Conservation (phyloP, 2,329 filamentous ascomycete species). For the Pseudogymnoascus sp. region DNA sequence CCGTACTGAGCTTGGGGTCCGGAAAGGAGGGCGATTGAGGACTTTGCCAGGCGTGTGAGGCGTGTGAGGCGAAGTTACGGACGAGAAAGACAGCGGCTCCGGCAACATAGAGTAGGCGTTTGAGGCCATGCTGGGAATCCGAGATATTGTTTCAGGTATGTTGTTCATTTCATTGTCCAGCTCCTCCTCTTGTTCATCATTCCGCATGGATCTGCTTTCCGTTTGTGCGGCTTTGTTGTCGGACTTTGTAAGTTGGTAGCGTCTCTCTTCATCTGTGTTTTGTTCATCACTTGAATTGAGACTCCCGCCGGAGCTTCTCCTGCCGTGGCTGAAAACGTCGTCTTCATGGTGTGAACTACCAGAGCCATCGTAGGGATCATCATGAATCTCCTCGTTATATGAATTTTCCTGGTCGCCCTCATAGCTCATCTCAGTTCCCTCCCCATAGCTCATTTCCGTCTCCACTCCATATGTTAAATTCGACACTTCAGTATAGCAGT, state of each 20-base stretch:
- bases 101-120: slow-evolving; percentile 20
- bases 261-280: slow-evolving; percentile 18
- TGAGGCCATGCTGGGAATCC: slow-evolving; percentile 26
- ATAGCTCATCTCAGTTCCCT: slow-evolving; percentile 19
- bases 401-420: slow-evolving; percentile 16
- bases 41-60: slow-evolving; percentile 36
- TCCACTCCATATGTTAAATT: slow-evolving; percentile 24
- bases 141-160: slow-evolving; percentile 40
- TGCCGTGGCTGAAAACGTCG: slow-evolving; percentile 26
- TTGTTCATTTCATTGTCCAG: slow-evolving; percentile 12
- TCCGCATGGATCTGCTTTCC: slow-evolving; percentile 29
- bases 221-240: slow-evolving; percentile 18
- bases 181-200: slow-evolving; percentile 39
- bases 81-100: slow-evolving; percentile 12
- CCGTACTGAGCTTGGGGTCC: slow-evolving; percentile 59
- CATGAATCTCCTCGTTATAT: slow-evolving; percentile 17
- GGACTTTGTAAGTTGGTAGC: neutral
- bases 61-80: slow-evolving; percentile 24
- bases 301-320: slow-evolving; percentile 19
- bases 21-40: slow-evolving; percentile 54
- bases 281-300: slow-evolving; percentile 22
- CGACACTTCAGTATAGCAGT: slow-evolving; percentile 15
- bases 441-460: slow-evolving; percentile 17
- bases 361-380: slow-evolving; percentile 25
- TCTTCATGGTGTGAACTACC: slow-evolving; percentile 21